These are phyloP conservation scores for Chalciporus piperatoides DNA, from an alignment of 1,284 basidiomycete species.

Conservation along the genomic window DNA sequence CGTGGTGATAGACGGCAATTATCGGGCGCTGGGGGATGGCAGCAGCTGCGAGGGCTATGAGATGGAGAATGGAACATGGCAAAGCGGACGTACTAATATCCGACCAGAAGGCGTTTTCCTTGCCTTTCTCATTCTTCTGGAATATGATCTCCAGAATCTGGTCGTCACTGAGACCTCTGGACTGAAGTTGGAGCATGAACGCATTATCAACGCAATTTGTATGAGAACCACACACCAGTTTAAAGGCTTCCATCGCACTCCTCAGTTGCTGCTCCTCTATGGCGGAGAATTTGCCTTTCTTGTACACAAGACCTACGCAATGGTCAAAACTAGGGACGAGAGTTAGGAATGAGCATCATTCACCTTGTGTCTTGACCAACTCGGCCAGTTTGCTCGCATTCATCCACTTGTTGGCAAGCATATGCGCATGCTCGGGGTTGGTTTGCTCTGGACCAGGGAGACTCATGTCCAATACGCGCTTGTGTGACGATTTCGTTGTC, in stretches of 20 bases:
- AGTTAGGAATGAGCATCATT: conserved; percentile 4
- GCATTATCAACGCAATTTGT: not conserved
- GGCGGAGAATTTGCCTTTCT: conserved; percentile 79
- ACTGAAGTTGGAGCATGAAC: conserved; percentile 33
- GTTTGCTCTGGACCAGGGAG: conserved; percentile 33
- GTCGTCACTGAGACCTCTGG: conserved; percentile 46
- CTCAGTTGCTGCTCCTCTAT: conserved; percentile 67
- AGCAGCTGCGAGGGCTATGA: conserved; percentile 43
- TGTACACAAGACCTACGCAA: conserved; percentile 67
- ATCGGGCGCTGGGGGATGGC: conserved; percentile 72
- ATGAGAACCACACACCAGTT: conserved; percentile 47
- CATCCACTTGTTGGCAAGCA: conserved; percentile 72
- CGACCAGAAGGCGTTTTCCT: conserved; percentile 68
- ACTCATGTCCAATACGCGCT: conserved; percentile 31
- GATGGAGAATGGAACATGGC: not conserved
- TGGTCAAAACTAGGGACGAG: conserved; percentile 10
- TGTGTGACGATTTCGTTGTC: conserved; percentile 36
- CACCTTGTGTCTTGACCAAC: conserved; percentile 65
- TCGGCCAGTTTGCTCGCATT: conserved; percentile 62
- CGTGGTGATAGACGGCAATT: conserved; percentile 77
- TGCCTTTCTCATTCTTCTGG: conserved; percentile 55
- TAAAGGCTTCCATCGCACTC: conserved; percentile 61
- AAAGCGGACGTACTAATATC: conserved; percentile 60
- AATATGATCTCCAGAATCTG: conserved; percentile 62
- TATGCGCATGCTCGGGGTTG: conserved; percentile 45